Base-by-base conservation (phyloP, 129 eudicot genomes). In the Pittosporum tobira region DNA sequence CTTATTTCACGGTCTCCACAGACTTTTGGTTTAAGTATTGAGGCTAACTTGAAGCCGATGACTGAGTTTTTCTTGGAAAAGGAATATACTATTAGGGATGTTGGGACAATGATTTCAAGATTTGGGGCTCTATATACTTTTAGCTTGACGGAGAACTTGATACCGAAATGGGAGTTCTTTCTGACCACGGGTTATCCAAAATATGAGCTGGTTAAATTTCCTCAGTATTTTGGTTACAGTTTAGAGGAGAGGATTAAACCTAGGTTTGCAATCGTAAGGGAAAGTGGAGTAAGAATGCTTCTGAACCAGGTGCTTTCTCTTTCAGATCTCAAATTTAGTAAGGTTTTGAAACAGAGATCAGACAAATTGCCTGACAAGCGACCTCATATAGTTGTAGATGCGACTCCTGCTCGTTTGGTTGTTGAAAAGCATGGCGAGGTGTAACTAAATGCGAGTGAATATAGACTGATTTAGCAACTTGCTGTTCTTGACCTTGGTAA, bases 191-290 rank as follows among this genome's bases (percentile, higher is more conserved):
- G 63, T 5, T 88, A 84, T 59, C 85, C 88, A 2, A 77, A 63
- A 43, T 60, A 81, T 3, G 95, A 84, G 28, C 64, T 88, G 51
- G 79, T 88, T 27, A 88, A 88, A 65, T 88, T 84, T 67, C 97
- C 97, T 56, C 97, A 84, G 16, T 84, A 81, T 64, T 88, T 88
- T 28, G 88, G 94, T 66, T 84, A 88, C 66, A 84, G 95, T 70
- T 75, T 88, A 69, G 91, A 81, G 57, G 95, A 77, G 34, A 77
- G 97, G 76, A 84, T 88, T 28, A 84, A 84, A 67, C 91, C 91
- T 19, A 75, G 97, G 71, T 73, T 74, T 57, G 88, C 78, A 51
- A 67, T 82, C 49, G 76, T 84, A 47, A 75, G 49, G 52, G 74
- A 79, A 28, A 71, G 72, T 57, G 94, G 84, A 36, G 97, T 85